Base-by-base conservation (phyloP, 805 yeast species). In the Starmera dryadoides region DNA sequence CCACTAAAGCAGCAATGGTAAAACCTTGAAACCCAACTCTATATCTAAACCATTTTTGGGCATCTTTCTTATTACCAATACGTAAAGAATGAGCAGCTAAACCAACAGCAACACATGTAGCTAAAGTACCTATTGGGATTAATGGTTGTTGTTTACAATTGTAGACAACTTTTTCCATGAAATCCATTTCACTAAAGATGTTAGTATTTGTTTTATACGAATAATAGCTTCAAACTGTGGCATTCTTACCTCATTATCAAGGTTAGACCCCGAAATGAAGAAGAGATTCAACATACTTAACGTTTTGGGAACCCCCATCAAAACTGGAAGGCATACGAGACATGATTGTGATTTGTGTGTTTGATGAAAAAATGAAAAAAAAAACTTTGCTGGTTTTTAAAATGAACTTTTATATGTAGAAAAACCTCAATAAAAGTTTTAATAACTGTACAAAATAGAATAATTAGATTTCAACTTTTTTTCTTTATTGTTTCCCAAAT, bases 31-130 rank as follows among this genome's bases (percentile, higher is more conserved):
- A 71, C 0, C 76, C 93, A 34, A 89, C 91, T 69, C 97, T 81
- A 77, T 87, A 86, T 50, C 91, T 73, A 68, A 86, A 89, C 77
- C 86, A 88, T 36, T 75, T 73, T 62, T 89, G 95, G 0, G 96
- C 94, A 39, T 77, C 77, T 33, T 68, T 65, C 44, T 79, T 73
- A 49, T 86, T 78, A 20, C 96, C 95, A 23, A 68, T 65, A 49
- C 81, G 73, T 44, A 88, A 68, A 19, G 89, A 84, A 47, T 75
- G 72, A 3, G 87, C 88, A 3, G 96, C 94, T 47, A 88, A 64
- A 0, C 73, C 63, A 25, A 89, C 86, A 0, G 96, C 96, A 3
- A 80, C 85, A 8, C 84, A 74, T 3, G 97, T 89, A 35, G 82
- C 76, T 4, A 83, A 54, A 14, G 85, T 70, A 2, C 96, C 96